Evolutionary conservation across 2,329 filamentous ascomycete species (phyloP).

Genomic region (Ophiostoma pallidulum): DNA sequence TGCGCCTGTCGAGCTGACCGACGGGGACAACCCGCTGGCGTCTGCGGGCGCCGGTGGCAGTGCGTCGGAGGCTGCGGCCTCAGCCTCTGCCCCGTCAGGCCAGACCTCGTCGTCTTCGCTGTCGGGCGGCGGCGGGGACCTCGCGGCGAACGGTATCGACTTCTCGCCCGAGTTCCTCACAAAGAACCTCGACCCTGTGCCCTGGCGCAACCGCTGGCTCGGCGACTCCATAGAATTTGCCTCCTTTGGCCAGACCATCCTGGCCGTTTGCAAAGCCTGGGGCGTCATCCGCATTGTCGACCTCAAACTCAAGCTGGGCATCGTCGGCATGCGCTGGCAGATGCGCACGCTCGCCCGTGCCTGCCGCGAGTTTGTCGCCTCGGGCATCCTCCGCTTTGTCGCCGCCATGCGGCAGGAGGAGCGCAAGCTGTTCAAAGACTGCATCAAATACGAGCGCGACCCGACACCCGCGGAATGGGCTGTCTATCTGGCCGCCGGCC

Average conservation of each 20-base stretch:
- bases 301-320: conserved; percentile 47
- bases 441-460: conserved; percentile 48
- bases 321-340: conserved; percentile 45
- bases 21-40: conserved; percentile 18
- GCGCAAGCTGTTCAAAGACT: conserved; percentile 49
- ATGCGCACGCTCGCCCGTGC: conserved; percentile 52
- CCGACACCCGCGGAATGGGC: conserved; percentile 48
- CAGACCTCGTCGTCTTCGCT: too few species aligned
- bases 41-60: not conserved
- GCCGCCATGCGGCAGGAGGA: conserved; percentile 43
- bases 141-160: conserved; percentile 19
- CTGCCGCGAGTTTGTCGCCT: conserved; percentile 46
- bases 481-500: conserved; percentile 42
- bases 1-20: conserved; percentile 35
- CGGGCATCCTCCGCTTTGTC: conserved; percentile 47
- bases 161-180: conserved; percentile 24
- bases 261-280: conserved; percentile 49
- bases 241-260: conserved; percentile 46
- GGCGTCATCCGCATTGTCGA: conserved; percentile 49
- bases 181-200: conserved; percentile 41
- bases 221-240: conserved; percentile 49
- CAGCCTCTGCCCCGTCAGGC: not conserved
- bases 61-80: not conserved
- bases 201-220: conserved; percentile 48
- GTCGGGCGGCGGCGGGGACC: too few species aligned